Evolutionary conservation across 495 filamentous ascomycete species (phyloP).

Genomic region (Hypomontagnella submonticulosa): DNA sequence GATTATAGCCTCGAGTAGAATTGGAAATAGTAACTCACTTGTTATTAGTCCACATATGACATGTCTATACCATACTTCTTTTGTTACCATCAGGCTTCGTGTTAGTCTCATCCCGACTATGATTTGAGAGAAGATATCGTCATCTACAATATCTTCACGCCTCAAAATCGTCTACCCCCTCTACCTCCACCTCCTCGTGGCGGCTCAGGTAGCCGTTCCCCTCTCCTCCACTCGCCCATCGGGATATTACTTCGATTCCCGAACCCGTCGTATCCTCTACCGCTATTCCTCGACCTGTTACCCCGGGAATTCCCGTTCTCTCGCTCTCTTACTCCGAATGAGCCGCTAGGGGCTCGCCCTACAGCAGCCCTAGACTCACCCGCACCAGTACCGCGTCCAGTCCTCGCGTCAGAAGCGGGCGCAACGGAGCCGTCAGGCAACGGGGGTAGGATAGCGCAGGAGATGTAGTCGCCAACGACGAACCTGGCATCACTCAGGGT

Average conservation of each 20-base stretch:
- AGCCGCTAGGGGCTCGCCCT: conserved; percentile 52
- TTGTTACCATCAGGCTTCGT: not conserved
- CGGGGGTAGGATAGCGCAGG: conserved; percentile 81
- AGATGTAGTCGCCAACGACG: conserved; percentile 88
- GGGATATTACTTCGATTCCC: conserved; percentile 54
- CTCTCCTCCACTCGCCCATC: conserved; percentile 68
- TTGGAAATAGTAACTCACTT: conserved; percentile 22
- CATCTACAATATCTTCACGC: conserved; percentile 4
- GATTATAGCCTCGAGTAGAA: not conserved
- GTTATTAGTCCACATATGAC: conserved; percentile 16
- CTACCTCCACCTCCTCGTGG: conserved; percentile 38
- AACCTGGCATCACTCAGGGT: conserved; percentile 80
- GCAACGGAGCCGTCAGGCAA: conserved; percentile 77
- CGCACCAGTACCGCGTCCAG: conserved; percentile 51
- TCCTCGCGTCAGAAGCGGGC: conserved; percentile 57
- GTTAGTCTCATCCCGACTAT: conserved; percentile 2
- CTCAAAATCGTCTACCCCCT: conserved; percentile 51
- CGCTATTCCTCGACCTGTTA: conserved; percentile 52
- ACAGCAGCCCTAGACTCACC: conserved; percentile 50
- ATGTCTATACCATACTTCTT: conserved; percentile 22
- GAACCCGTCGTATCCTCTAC: conserved; percentile 37
- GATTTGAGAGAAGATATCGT: conserved; percentile 12
- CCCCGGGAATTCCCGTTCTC: conserved; percentile 30
- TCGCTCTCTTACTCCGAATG: conserved; percentile 46
- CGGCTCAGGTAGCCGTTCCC: conserved; percentile 63